Evolutionary conservation across 345 rosid genomes (phyloP).

Genomic region (Eucalyptus pumila): DNA sequence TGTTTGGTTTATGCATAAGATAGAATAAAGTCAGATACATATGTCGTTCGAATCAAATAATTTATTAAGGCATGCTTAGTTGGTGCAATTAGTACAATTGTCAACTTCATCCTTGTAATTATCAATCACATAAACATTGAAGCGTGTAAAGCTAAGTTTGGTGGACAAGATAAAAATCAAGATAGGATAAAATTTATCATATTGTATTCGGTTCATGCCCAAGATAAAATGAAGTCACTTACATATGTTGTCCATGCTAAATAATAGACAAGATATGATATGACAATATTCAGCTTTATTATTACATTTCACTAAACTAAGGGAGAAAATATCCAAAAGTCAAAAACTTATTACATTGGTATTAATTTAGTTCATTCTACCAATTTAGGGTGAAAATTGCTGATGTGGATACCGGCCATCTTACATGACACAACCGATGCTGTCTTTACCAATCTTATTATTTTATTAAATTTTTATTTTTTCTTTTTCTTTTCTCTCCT

Average conservation of each 20-base stretch:
- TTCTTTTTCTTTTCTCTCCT: too few species aligned
- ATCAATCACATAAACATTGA: background rate
- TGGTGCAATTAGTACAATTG: background rate
- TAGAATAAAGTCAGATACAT: background rate
- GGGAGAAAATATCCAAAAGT: too few species aligned
- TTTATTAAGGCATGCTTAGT: background rate
- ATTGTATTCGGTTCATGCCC: accelerated
- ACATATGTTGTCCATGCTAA: background rate
- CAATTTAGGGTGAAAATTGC: too few species aligned
- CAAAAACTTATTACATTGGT: too few species aligned
- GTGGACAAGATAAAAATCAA: too few species aligned
- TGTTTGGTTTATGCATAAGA: background rate
- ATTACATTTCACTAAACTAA: too few species aligned
- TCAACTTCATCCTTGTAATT: background rate
- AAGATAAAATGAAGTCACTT: background rate
- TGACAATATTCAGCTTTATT: background rate
- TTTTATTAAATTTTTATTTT: too few species aligned
- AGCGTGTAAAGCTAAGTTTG: too few species aligned
- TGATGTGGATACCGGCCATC: accelerated
- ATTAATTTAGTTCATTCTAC: too few species aligned
- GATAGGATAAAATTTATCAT: background rate
- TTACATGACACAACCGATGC: accelerated
- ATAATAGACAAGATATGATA: background rate
- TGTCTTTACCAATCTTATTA: accelerated
- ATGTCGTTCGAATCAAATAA: background rate